A percentile compares a stretch with the other conserved stretches of the same genome.
These are phyloP conservation scores for Penicillium expansum DNA, from an alignment of 2,329 filamentous ascomycete genomes.

Conservation along the genomic window DNA sequence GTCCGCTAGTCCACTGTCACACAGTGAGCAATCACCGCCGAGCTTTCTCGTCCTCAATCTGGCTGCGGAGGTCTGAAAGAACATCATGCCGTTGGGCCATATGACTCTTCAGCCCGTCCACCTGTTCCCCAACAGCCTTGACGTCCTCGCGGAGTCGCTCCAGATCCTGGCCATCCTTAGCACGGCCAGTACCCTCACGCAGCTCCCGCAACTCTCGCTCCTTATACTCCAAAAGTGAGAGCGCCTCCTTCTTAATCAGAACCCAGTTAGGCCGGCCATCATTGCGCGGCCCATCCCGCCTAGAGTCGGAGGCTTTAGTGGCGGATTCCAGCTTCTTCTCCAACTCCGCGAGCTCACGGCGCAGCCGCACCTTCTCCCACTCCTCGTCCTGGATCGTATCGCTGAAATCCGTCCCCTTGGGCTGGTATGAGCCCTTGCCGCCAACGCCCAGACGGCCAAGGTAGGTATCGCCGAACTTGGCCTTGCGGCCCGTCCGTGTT, in stretches of 20 bases:
- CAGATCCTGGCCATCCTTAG: constrained; percentile 66
- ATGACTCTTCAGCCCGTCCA: constrained; percentile 85
- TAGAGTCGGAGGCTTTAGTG: constrained; percentile 67
- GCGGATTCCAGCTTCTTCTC: constrained; percentile 84
- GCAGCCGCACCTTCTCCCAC: constrained; percentile 94
- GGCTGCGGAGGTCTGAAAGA: constrained; percentile 70
- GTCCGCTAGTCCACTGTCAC: background rate
- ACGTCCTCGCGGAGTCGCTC: constrained; percentile 82
- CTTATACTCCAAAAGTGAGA: constrained; percentile 95
- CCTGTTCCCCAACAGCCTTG: constrained; percentile 85
- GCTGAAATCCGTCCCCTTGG: constrained; percentile 86
- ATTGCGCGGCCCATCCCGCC: constrained; percentile 55
- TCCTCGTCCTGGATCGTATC: constrained; percentile 80
- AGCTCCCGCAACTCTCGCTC: constrained; percentile 68
- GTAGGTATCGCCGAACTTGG: constrained; percentile 97
- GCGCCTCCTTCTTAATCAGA: constrained; percentile 88
- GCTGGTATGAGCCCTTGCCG: constrained; percentile 73
- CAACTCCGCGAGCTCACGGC: constrained; percentile 85
- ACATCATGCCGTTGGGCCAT: constrained; percentile 71
- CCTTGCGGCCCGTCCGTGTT: constrained; percentile 83
- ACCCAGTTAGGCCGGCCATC: constrained; percentile 77
- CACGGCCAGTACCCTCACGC: constrained; percentile 58
- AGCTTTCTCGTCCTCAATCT: constrained; percentile 84
- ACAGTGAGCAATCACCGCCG: constrained; percentile 35
- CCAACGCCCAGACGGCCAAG: constrained; percentile 79